Evolutionary conservation across 139 green algal species (phyloP).

Genomic region (Penium margaritaceum): DNA sequence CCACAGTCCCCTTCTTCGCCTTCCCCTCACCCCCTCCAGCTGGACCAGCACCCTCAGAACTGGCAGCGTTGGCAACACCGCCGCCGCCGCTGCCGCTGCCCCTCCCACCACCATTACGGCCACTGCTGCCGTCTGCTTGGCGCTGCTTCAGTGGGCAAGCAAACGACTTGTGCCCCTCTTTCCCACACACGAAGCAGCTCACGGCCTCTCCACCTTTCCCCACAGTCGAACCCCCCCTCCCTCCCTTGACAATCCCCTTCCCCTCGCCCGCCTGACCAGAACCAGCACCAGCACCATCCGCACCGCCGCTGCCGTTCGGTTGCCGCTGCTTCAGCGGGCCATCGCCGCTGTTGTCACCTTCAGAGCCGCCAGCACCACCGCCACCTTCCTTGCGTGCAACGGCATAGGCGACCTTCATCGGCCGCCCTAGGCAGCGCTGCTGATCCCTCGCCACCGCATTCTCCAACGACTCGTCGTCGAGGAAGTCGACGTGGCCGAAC

Average conservation of each 20-base stretch:
- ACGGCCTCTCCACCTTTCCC: no score
- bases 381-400: conserved; percentile 11
- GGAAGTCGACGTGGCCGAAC: conserved; percentile 46
- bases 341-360: no score
- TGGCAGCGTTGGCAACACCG: no score
- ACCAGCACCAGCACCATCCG: not conserved
- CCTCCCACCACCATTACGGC: no score
- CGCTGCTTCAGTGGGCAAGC: no score
- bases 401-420: conserved; percentile 44
- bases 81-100: no score
- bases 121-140: no score
- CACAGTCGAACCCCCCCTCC: no score
- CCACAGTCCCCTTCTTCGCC: no score
- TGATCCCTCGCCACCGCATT: conserved; percentile 28
- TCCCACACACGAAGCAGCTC: conserved; percentile 25
- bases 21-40: no score
- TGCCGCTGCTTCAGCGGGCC: not conserved
- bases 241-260: not conserved
- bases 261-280: not conserved
- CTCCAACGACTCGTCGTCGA: conserved; percentile 36
- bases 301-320: no score
- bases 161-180: conserved; percentile 31
- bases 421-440: conserved; percentile 17
- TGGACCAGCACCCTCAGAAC: no score
- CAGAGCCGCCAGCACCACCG: not conserved